Conservation (phyloP, 2,329 filamentous ascomycete species). For the Fusarium chaquense region DNA sequence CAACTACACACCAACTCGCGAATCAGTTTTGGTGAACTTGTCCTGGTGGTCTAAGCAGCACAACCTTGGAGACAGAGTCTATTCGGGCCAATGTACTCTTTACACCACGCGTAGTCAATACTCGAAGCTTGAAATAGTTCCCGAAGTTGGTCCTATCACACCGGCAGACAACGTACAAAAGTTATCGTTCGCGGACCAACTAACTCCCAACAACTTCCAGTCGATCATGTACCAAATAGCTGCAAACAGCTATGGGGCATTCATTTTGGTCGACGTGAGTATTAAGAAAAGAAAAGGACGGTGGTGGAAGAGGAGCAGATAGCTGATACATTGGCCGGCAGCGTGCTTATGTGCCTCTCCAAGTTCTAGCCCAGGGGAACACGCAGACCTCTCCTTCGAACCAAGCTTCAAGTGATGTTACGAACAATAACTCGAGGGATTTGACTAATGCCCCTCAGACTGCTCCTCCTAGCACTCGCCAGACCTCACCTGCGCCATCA, state of each 20-base stretch:
- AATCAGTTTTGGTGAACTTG: constrained; percentile 30
- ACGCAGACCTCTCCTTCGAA: background rate
- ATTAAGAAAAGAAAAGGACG: background rate
- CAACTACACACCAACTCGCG: constrained; percentile 25
- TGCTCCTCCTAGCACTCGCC: background rate
- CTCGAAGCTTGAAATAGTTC: constrained; percentile 21
- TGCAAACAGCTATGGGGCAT: constrained; percentile 28
- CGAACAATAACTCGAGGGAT: background rate
- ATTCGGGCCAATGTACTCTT: constrained; percentile 30
- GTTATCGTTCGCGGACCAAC: constrained; percentile 45
- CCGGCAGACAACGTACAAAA: constrained; percentile 48
- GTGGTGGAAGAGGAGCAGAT: background rate
- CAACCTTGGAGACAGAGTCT: constrained; percentile 30
- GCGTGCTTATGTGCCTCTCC: constrained; percentile 19
- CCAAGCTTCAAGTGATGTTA: background rate
- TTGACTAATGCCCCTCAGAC: background rate
- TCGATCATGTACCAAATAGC: constrained; percentile 35
- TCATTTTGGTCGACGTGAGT: constrained; percentile 45
- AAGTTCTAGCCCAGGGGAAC: constrained; percentile 8
- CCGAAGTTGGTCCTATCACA: constrained; percentile 21
- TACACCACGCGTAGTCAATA: constrained; percentile 26
- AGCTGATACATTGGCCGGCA: constrained; percentile 4
- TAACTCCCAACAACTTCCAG: constrained; percentile 45
- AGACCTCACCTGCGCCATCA: background rate
- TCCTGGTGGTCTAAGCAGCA: constrained; percentile 23